Evolutionary conservation across 257 asterid species (phyloP), one percentile per base, ranked within the genome.

Genomic region (Solanum dulcamara): DNA sequence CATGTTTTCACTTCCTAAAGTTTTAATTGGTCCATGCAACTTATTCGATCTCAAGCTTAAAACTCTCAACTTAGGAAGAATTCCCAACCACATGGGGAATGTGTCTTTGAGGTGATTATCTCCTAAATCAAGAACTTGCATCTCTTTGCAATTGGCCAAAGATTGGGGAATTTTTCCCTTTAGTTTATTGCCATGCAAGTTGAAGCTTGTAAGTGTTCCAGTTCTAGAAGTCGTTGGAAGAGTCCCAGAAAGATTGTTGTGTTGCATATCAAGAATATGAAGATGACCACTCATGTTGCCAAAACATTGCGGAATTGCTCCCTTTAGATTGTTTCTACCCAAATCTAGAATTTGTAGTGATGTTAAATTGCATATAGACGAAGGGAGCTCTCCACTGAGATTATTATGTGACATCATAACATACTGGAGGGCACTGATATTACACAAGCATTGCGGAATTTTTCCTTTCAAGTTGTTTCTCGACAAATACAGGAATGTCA

Each of bases 121-220:
- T 55, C 89, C 85, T 14, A 89, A 8, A 79, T 87, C 89, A 26
- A 89, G 68, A 66, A 89, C 85, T 77, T 88, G 83, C 26, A 89
- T 5, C 10, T 75, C 24, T 74, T 33, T 55, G 77, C 91, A 86
- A 10, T 82, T 77, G 32, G 55, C 74, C 60, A 89, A 44, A 5
- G 91, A 84, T 18, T 10, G 42, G 1, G 89, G 84, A 7, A 87
- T 7, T 42, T 59, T 3, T 28, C 88, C 91, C 50, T 85, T 77
- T 1, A 89, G 32, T 37, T 46, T 28, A 48, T 87, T 89, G 83
- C 48, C 35, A 6, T 80, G 62, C 68, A 89, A 48, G 77, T 84
- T 87, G 17, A 86, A 77, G 48, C 59, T 81, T 57, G 68, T 44
- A 15, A 89, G 53, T 26, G 7, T 86, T 18, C 85, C 88, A 8